These are phyloP conservation scores for Monosporascus sp. DNA, from an alignment of 2,329 filamentous ascomycete genomes.

Conservation along the genomic window DNA sequence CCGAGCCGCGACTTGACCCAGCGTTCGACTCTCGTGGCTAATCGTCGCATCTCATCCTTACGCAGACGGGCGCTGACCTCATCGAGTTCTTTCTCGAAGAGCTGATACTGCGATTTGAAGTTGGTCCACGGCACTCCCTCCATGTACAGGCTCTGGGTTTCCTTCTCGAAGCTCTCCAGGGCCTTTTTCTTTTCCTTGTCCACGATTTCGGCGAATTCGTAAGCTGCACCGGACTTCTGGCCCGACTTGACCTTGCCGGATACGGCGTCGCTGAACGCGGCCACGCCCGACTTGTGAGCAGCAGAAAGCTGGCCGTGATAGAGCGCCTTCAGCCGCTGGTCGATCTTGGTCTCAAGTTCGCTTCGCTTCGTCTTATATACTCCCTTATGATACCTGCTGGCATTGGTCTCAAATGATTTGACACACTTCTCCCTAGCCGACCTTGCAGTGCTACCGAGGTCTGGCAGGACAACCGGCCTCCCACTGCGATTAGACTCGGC, in stretches of 20 bases:
- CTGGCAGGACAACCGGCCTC: conserved; percentile 64
- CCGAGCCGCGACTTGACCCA: conserved; percentile 86
- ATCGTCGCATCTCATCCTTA: conserved; percentile 91
- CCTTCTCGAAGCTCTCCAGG: conserved; percentile 67
- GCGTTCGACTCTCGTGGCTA: conserved; percentile 85
- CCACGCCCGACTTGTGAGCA: conserved; percentile 82
- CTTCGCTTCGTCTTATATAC: conserved; percentile 82
- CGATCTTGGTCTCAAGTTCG: conserved; percentile 82
- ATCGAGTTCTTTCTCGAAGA: conserved; percentile 88
- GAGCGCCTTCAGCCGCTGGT: conserved; percentile 79
- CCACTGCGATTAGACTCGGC: conserved; percentile 69
- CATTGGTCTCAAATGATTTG: conserved; percentile 82
- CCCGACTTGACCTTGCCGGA: conserved; percentile 81
- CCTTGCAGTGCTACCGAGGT: conserved; percentile 70
- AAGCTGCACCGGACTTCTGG: conserved; percentile 83
- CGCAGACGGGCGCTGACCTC: conserved; percentile 79
- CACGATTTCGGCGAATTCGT: conserved; percentile 96
- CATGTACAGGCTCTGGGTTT: conserved; percentile 70
- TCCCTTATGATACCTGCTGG: conserved; percentile 92
- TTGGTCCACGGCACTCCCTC: conserved; percentile 82
- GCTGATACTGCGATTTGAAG: conserved; percentile 70
- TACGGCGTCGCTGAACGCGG: conserved; percentile 82
- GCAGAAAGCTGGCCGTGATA: conserved; percentile 85
- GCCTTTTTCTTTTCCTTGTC: conserved; percentile 73
- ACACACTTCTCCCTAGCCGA: conserved; percentile 66